phyloP scores from a whole-genome alignment of 2,329 filamentous ascomycete genomes.

The Sordariomycetes sp. region DNA sequence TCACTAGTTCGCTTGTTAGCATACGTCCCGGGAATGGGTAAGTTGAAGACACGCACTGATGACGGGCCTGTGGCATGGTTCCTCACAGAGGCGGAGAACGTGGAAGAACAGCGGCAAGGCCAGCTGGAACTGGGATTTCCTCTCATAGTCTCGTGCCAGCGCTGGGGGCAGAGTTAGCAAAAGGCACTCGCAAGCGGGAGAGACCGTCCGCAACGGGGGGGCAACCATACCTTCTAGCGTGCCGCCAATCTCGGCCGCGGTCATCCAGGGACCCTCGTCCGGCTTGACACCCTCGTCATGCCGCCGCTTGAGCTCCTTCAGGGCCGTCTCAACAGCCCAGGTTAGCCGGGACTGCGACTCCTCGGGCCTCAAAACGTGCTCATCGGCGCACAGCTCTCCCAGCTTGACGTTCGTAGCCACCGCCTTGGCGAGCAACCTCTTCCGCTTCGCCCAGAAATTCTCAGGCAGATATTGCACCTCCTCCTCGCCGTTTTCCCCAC shows the following conservation, averaged over 20 bases:
- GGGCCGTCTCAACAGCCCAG: slow-evolving; percentile 68
- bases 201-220: neutral
- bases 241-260: slow-evolving; percentile 57
- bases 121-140: slow-evolving; percentile 62
- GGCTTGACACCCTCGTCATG: slow-evolving; percentile 54
- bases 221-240: slow-evolving; percentile 49
- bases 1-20: slow-evolving; percentile 40
- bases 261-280: slow-evolving; percentile 60
- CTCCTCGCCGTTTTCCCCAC: slow-evolving; percentile 6
- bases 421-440: slow-evolving; percentile 57
- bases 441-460: slow-evolving; percentile 43
- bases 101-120: slow-evolving; percentile 80
- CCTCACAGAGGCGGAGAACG: slow-evolving; percentile 55
- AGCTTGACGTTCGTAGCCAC: slow-evolving; percentile 73
- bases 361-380: slow-evolving; percentile 61
- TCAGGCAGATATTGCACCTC: slow-evolving; percentile 18
- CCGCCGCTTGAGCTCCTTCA: slow-evolving; percentile 62
- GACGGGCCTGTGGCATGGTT: slow-evolving; percentile 64
- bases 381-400: slow-evolving; percentile 66
- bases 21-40: neutral
- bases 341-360: slow-evolving; percentile 57
- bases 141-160: slow-evolving; percentile 64
- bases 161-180: slow-evolving; percentile 25
- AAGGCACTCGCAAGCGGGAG: neutral
- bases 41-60: slow-evolving; percentile 42